Evolutionary conservation across 2,329 filamentous ascomycete species (phyloP).

Genomic region (Fusarium sp.): DNA sequence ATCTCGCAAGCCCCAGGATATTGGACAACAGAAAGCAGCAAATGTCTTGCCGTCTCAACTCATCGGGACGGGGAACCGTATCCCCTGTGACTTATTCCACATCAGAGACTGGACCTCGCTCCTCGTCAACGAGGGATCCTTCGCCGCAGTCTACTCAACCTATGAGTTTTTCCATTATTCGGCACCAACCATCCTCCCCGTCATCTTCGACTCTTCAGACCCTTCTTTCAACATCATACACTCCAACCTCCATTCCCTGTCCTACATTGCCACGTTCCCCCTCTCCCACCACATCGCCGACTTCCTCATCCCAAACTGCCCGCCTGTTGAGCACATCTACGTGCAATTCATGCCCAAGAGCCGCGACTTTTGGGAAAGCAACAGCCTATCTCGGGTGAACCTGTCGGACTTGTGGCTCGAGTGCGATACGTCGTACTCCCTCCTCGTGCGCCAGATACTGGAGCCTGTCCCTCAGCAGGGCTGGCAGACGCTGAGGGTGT

Average conservation of each 20-base stretch:
- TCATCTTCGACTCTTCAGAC: constrained; percentile 58
- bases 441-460: constrained; percentile 58
- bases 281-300: constrained; percentile 68
- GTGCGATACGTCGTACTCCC: constrained; percentile 61
- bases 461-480: constrained; percentile 40
- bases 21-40: neutral
- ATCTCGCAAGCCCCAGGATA: constrained; percentile 45
- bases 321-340: constrained; percentile 63
- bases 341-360: constrained; percentile 60
- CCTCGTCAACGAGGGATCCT: constrained; percentile 80
- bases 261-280: constrained; percentile 75
- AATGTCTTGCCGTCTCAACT: constrained; percentile 27
- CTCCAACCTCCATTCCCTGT: constrained; percentile 59
- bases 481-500: constrained; percentile 58
- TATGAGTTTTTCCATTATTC: constrained; percentile 77
- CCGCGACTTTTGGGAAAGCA: constrained; percentile 51
- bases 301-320: constrained; percentile 59
- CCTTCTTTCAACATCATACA: constrained; percentile 51
- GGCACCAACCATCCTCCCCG: constrained; percentile 70
- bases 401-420: constrained; percentile 64
- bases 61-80: constrained; percentile 20
- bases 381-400: constrained; percentile 55
- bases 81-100: constrained; percentile 61
- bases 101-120: constrained; percentile 73
- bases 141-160: constrained; percentile 74